A percentile compares a stretch with the other conserved stretches of the same genome.
Evolutionary conservation across 805 yeast species (phyloP).

Genomic region (Candida loeiensis): DNA sequence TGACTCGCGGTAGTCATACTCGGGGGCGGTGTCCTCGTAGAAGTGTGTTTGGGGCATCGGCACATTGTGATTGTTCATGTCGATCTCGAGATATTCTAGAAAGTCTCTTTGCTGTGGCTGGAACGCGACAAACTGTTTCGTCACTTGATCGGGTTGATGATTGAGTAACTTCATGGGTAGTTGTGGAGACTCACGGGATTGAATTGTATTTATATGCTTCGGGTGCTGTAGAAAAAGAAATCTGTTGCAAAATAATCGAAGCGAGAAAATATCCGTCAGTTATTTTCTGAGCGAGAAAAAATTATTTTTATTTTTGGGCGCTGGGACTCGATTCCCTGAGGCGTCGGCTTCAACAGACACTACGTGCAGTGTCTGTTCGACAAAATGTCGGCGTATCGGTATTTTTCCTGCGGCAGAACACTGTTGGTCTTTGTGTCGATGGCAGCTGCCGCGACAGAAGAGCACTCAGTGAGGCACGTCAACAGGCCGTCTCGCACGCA

Average conservation of each 20-base stretch:
- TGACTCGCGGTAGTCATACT: constrained; percentile 13
- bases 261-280: constrained; percentile 1
- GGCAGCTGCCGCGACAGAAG: too few species aligned
- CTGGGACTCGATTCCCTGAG: too few species aligned
- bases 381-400: too few species aligned
- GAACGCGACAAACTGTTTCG: constrained; percentile 1
- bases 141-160: constrained; percentile 2
- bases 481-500: too few species aligned
- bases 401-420: too few species aligned
- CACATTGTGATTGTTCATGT: constrained; percentile 7
- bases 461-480: too few species aligned
- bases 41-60: constrained; percentile 1
- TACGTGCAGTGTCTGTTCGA: not conserved
- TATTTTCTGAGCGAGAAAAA: too few species aligned
- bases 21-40: constrained; percentile 8
- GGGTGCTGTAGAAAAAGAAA: constrained; percentile 3
- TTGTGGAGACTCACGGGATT: not conserved
- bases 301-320: too few species aligned
- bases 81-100: constrained; percentile 9
- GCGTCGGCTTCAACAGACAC: not conserved
- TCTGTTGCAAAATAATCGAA: constrained; percentile 3
- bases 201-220: constrained; percentile 1
- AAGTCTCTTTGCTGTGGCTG: constrained; percentile 4
- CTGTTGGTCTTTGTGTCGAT: too few species aligned
- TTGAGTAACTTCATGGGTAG: constrained; percentile 6